A percentile compares a stretch with the other conserved stretches of the same genome.
Conservation (phyloP, 2,329 filamentous ascomycete species). For the Phialophora chinensis region DNA sequence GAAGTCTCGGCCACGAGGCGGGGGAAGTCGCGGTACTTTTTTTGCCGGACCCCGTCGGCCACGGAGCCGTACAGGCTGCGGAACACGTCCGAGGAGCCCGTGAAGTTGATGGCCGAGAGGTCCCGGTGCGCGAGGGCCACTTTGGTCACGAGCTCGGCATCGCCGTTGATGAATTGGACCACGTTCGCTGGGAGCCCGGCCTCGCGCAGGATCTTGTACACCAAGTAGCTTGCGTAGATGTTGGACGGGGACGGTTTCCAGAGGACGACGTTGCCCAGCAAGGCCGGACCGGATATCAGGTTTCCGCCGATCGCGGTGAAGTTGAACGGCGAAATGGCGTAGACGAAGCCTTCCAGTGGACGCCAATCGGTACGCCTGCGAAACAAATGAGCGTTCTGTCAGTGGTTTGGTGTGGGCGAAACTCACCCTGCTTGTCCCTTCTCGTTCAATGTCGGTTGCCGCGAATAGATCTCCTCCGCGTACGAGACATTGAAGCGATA, state of each 20-base stretch:
- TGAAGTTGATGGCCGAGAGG: constrained; percentile 85
- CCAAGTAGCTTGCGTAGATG: constrained; percentile 80
- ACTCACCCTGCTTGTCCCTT: constrained; percentile 77
- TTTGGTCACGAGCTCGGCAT: constrained; percentile 78
- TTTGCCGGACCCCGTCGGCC: constrained; percentile 74
- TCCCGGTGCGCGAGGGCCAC: constrained; percentile 73
- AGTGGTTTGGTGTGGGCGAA: constrained; percentile 45
- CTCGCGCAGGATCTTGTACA: constrained; percentile 86
- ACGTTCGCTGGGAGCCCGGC: constrained; percentile 82
- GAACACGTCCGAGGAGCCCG: constrained; percentile 84
- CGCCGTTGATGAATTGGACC: constrained; percentile 84
- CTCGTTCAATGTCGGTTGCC: constrained; percentile 84
- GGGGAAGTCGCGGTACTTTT: constrained; percentile 77
- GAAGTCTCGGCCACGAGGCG: constrained; percentile 83
- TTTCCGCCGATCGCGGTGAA: constrained; percentile 93
- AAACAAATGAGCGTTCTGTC: constrained; percentile 44
- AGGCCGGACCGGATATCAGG: constrained; percentile 74
- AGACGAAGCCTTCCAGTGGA: constrained; percentile 86
- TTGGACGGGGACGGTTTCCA: constrained; percentile 88
- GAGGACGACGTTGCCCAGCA: constrained; percentile 86
- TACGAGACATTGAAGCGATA: constrained; percentile 93
- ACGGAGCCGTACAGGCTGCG: constrained; percentile 81
- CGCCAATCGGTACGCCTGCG: constrained; percentile 67
- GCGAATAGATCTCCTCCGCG: constrained; percentile 85
- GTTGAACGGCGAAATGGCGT: constrained; percentile 88